Base-by-base conservation (phyloP, 2,329 filamentous ascomycete genomes). In the Nothomitra cinnamomea region DNA sequence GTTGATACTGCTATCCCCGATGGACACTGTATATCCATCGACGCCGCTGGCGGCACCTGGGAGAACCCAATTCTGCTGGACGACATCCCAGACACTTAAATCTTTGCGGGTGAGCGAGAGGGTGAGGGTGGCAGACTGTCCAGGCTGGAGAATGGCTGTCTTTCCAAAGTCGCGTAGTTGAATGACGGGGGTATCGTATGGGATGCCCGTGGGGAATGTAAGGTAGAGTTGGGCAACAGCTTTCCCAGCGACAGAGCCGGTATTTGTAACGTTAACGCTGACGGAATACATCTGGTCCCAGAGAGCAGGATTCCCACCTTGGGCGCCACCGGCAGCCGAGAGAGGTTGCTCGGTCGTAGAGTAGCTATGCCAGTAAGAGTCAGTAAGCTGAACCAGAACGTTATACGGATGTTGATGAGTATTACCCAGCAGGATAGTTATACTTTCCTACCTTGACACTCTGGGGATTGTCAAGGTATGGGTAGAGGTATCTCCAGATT, bases 401-500 rank as follows among this genome's bases (percentile, higher is more conserved):
- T 19, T 19, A 41, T 5, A 21, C 17, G 41, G 13, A 15, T 25
- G n/a, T 25, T 12, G 25, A 48, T 2, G 25, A 25, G n/a, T 73
- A 67, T 66, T 77, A 85, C 28, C 73, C 79, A 1, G 69, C 69
- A 1, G 74, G 81, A 60, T 76, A 83, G 24, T 64, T 73, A 60
- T 84, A 85, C 1, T 61, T 19, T 19, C 61, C 70, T 8, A 64
- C 65, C 56, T 68, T 64, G 19, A 74, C 69, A 22, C 75, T 73
- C 13, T 75, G 70, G 6, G 71, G 62, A 0, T 67, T 71, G 7
- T 72, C 64, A 21, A 87, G 71, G 64, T 85, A 88, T 0, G 84
- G 83, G 62, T 88, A 88, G 53, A 88, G 75, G 64, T 83, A 87
- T 60, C 83, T 84, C 53, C 75, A 70, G 0, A 88, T 67, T 49